Evolutionary conservation across 306 rosid genomes (phyloP).

Genomic region (Glycyrrhiza uralensis): DNA sequence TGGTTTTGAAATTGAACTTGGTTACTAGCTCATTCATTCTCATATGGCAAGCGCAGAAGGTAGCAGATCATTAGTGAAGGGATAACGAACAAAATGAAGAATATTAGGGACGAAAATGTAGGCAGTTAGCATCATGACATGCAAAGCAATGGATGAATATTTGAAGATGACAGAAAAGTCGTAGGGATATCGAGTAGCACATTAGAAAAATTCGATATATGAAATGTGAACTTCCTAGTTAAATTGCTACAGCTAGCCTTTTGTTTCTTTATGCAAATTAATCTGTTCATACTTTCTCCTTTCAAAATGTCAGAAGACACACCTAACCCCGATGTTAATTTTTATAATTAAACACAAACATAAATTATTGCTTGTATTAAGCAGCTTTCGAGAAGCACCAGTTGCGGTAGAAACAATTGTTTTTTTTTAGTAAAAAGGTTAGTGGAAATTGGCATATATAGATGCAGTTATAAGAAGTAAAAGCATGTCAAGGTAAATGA

Average conservation of each 20-base stretch:
- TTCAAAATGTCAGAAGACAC: slow-evolving; percentile 18
- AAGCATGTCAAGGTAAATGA: not conserved
- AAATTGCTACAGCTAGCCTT: not conserved
- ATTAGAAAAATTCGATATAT: not conserved
- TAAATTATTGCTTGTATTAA: slow-evolving; percentile 2
- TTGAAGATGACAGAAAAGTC: slow-evolving; percentile 28
- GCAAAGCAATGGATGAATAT: not conserved
- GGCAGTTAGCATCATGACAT: slow-evolving; percentile 7
- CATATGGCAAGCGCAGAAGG: no score
- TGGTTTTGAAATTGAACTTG: slow-evolving; percentile 1
- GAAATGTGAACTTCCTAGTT: slow-evolving; percentile 6
- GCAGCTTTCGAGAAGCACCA: slow-evolving; percentile 4
- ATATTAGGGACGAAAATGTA: slow-evolving; percentile 11
- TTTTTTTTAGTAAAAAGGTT: not conserved
- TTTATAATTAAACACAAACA: not conserved
- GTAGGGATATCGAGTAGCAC: not conserved
- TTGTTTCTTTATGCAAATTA: not conserved
- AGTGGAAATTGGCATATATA: slow-evolving; percentile 12
- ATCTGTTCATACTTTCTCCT: not conserved
- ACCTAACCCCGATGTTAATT: slow-evolving; percentile 27
- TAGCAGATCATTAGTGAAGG: slow-evolving; percentile 28
- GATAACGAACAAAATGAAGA: slow-evolving; percentile 30
- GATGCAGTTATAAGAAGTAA: not conserved
- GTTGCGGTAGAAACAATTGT: slow-evolving; percentile 30
- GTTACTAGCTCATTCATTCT: not conserved